phyloP scores from a whole-genome alignment of 306 rosid species.

The Fragaria nilgerrensis region DNA sequence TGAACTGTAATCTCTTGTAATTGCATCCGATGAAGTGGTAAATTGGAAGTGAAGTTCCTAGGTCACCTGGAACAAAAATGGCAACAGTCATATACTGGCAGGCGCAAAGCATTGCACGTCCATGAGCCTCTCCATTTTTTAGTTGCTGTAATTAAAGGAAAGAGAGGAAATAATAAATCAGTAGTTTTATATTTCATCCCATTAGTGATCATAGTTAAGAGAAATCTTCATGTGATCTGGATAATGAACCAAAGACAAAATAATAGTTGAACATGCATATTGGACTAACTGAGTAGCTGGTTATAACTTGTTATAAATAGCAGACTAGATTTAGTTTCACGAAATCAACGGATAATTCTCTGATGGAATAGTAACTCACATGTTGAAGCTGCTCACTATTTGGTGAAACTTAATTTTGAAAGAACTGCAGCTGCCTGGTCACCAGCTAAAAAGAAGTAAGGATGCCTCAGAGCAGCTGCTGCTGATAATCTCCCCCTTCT shows the following conservation, averaged over 20 bases:
- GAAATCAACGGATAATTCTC: background rate
- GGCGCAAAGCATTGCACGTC: background rate
- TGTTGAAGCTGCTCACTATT: conserved; percentile 40
- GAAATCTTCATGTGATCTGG: background rate
- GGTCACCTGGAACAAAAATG: background rate
- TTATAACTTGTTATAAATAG: background rate
- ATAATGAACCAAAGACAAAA: background rate
- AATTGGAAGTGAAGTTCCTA: background rate
- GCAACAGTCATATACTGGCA: background rate
- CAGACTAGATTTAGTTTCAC: background rate
- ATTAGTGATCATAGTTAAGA: background rate
- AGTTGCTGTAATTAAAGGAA: background rate
- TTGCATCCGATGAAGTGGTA: background rate
- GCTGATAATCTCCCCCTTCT: conserved; percentile 83
- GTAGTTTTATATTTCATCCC: background rate
- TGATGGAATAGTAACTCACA: conserved; percentile 24
- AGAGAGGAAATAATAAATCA: background rate
- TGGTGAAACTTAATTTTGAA: conserved; percentile 63
- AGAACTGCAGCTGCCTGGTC: conserved; percentile 95
- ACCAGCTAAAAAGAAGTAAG: conserved; percentile 81
- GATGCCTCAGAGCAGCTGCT: conserved; percentile 81
- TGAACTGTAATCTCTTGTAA: background rate
- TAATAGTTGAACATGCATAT: background rate
- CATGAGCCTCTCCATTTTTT: background rate
- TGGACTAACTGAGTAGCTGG: background rate